A percentile compares a stretch with the other conserved stretches of the same genome.
Conservation (phyloP, 2,329 filamentous ascomycete species). For the Fusarium sp. region DNA sequence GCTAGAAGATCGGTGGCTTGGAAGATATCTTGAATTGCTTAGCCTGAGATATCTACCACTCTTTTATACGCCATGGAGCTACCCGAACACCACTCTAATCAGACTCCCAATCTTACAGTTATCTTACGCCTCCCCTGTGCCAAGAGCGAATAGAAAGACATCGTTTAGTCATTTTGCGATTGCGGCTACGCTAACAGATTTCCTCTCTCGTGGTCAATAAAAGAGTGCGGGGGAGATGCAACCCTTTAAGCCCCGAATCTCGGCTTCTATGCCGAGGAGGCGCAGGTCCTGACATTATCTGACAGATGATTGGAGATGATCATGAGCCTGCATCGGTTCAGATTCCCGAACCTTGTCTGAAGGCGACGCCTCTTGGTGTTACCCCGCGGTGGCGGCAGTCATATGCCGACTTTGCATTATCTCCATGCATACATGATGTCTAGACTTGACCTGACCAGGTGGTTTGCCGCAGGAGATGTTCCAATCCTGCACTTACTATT, state of each 20-base stretch:
- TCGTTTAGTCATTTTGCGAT: not conserved
- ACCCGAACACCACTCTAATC: not conserved
- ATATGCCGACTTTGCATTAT: not conserved
- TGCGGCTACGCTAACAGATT: no score
- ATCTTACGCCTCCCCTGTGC: not conserved
- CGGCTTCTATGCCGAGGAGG: not conserved
- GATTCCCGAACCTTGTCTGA: not conserved
- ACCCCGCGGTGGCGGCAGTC: slow-evolving; percentile 1
- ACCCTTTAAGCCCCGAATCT: not conserved
- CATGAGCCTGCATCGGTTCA: not conserved
- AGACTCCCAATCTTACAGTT: not conserved
- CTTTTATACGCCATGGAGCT: not conserved
- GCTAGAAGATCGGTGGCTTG: not conserved
- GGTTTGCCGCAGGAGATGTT: not conserved
- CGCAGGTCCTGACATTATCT: not conserved
- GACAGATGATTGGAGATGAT: not conserved
- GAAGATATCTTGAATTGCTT: not conserved
- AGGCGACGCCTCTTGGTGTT: not conserved
- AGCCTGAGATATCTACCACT: not conserved
- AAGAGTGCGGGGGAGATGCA: not conserved
- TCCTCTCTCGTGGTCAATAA: not conserved
- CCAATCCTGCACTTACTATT: not conserved
- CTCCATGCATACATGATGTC: not conserved
- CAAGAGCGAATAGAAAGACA: not conserved
- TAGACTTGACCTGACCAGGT: not conserved